phyloP scores from a whole-genome alignment of 495 filamentous ascomycete genomes.

The Tirmania nivea region DNA sequence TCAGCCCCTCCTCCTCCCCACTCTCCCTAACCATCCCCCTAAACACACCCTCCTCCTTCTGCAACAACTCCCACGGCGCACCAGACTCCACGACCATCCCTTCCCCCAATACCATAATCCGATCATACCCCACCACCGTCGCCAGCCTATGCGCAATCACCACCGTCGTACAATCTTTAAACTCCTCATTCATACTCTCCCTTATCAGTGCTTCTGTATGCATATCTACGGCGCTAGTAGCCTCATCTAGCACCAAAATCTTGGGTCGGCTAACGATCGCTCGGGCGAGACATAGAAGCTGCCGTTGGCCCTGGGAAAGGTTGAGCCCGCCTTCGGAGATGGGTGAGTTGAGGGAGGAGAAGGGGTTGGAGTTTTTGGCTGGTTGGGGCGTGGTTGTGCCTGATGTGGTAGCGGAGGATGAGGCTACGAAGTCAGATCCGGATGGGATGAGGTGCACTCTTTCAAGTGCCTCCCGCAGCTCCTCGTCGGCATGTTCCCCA shows the following conservation, averaged over 20 bases:
- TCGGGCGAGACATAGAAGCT: slow-evolving; percentile 71
- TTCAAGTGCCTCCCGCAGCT: slow-evolving; percentile 50
- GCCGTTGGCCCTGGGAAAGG: slow-evolving; percentile 69
- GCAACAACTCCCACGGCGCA: slow-evolving; percentile 43
- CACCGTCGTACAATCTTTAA: slow-evolving; percentile 46
- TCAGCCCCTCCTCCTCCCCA: background rate
- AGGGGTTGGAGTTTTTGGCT: slow-evolving; percentile 38
- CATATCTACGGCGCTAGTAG: slow-evolving; percentile 76
- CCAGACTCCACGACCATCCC: slow-evolving; percentile 57
- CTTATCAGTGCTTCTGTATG: slow-evolving; percentile 66
- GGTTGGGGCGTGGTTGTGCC: slow-evolving; percentile 10
- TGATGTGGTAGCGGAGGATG: background rate
- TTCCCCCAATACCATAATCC: slow-evolving; percentile 59
- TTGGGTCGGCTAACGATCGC: slow-evolving; percentile 62
- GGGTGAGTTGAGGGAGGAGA: slow-evolving; percentile 34
- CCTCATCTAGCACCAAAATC: slow-evolving; percentile 79
- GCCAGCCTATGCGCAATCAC: slow-evolving; percentile 75
- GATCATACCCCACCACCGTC: slow-evolving; percentile 72
- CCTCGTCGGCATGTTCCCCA: slow-evolving; percentile 43
- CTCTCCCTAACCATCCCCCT: slow-evolving; percentile 32
- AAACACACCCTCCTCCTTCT: slow-evolving; percentile 34
- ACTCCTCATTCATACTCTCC: slow-evolving; percentile 59
- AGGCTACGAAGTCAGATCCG: slow-evolving; percentile 16
- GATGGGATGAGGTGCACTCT: slow-evolving; percentile 50
- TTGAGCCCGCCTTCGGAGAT: slow-evolving; percentile 61